Base-by-base conservation (phyloP, 1,139 yeast genomes). In the Pichia sp. region DNA sequence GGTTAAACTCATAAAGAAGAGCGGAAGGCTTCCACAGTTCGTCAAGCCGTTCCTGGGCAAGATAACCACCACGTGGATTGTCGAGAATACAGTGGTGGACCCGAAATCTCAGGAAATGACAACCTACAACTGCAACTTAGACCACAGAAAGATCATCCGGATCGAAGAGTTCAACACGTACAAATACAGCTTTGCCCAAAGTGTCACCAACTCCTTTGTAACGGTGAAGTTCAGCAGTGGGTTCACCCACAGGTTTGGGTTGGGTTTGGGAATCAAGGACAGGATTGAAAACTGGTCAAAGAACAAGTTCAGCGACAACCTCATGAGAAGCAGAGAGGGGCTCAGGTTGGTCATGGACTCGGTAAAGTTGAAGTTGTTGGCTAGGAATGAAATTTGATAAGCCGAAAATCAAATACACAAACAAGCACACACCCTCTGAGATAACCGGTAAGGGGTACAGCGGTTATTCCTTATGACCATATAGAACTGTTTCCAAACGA, bases 231-330 rank as follows among this genome's bases (percentile, higher is more conserved):
- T 92, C 65, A 78, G 85, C 23, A 83, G 92, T 45, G 89, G 89
- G 54, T 84, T 89, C 64, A 70, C 65, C 54, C 57, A 57, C 36
- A 71, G 67, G 51, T 77, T 71, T 67, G 57, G 54, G 10, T 48
- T 53, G 4, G 58, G 56, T 16, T 47, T 57, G 7, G 89, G 90
- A 1, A 76, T 90, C 64, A 85, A 82, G 65, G 82, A 82, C 66
- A 76, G 84, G 60, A 88, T 92, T 54, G 98, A 92, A 70, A 76
- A 77, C 48, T 90, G 97, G 96, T 84, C 96, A 49, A 84, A 82
- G 63, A 75, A 76, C 40, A 79, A 79, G 65, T 90, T 92, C 66
- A 76, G 82, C 47, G 84, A 84, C 54, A 87, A 90, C 67, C 73
- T 88, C 59, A 74, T 72, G 55, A 81, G 81, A 61, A 83, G 93